phyloP scores from a whole-genome alignment of 768 basidiomycete species.

The Hypsizygus marmoreus region DNA sequence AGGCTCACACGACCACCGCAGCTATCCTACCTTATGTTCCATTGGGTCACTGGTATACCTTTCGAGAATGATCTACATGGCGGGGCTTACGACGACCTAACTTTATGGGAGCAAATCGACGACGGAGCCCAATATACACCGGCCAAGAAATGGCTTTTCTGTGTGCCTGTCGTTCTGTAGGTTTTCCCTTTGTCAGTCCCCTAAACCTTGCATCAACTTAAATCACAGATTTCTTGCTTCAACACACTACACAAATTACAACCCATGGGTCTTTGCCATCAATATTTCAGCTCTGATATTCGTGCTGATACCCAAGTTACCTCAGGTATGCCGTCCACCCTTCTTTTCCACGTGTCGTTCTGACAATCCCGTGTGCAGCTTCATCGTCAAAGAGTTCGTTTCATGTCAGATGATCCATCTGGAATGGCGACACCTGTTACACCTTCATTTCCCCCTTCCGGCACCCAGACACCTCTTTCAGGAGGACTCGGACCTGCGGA shows the following conservation, averaged over 20 bases:
- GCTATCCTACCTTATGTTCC: conserved; percentile 99
- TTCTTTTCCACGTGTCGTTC: conserved; percentile 9
- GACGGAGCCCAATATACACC: conserved; percentile 98
- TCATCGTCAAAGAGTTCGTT: conserved; percentile 81
- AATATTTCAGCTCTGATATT: conserved; percentile 81
- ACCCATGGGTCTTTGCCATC: conserved; percentile 90
- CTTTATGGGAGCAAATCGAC: conserved; percentile 99
- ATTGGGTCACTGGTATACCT: conserved; percentile 96
- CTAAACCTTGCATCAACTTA: conserved; percentile 11
- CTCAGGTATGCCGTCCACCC: conserved; percentile 64
- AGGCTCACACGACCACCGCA: conserved; percentile 29
- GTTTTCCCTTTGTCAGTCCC: conserved; percentile 30
- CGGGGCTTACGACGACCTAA: conserved; percentile 96
- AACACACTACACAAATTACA: conserved; percentile 97
- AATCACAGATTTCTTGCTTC: conserved; percentile 84
- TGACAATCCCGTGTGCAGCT: conserved; percentile 45
- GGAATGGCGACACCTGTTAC: conserved; percentile 69
- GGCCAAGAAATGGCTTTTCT: conserved; percentile 94
- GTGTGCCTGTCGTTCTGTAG: conserved; percentile 86
- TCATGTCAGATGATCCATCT: conserved; percentile 66
- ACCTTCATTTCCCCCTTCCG: conserved; percentile 57
- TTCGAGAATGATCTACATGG: conserved; percentile 86
- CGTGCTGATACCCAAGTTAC: conserved; percentile 94
- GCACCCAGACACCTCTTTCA: conserved; percentile 43
- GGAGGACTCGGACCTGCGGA: conserved; percentile 31